phyloP scores from a whole-genome alignment of 169 alveolate genomes.

The Plasmodium reichenowi region DNA sequence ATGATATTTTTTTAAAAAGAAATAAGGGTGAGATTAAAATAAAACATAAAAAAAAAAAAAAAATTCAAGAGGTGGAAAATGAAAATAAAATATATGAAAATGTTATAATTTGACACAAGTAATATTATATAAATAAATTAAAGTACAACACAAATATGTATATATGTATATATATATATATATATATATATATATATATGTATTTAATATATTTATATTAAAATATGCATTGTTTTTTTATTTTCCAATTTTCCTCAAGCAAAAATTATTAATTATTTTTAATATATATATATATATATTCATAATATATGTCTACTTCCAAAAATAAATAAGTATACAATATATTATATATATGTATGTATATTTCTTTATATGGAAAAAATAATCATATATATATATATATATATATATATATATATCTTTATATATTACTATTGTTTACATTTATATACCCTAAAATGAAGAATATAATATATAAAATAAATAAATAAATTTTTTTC shows the following conservation, averaged over 20 bases:
- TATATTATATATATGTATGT: no score
- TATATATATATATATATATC: no score
- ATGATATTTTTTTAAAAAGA: background rate
- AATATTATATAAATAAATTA: background rate
- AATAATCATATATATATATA: no score
- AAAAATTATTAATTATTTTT: no score
- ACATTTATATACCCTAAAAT: no score
- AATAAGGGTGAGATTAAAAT: background rate
- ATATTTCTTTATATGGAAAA: no score
- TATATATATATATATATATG: background rate
- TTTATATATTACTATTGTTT: no score
- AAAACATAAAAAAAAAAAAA: background rate
- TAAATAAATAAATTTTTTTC: no score
- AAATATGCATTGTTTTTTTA: background rate
- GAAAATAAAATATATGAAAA: background rate
- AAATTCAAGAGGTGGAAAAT: background rate
- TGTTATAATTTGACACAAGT: conserved; percentile 12
- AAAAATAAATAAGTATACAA: no score
- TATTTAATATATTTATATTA: background rate
- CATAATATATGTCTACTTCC: no score
- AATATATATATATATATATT: background rate
- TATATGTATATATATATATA: background rate
- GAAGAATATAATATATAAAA: no score
- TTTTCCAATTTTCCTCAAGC: no score
- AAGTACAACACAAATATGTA: conserved; percentile 12